Conservation (phyloP, 768 basidiomycete species). For the Suillus clintonianus region DNA sequence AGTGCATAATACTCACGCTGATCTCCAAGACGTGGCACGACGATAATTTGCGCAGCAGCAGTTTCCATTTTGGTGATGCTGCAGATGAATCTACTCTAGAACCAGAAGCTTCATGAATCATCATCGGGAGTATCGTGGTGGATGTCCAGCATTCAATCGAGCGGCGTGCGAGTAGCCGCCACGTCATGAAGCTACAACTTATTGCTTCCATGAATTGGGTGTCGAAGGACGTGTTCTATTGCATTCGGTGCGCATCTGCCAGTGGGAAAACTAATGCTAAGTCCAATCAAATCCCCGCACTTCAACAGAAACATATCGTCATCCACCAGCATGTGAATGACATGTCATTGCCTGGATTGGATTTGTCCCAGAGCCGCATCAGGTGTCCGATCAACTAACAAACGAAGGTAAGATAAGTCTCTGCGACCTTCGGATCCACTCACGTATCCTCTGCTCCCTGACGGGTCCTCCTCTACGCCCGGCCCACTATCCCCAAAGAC, state of each 20-base stretch:
- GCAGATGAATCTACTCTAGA: neutral
- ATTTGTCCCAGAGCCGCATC: neutral
- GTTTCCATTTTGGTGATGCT: neutral
- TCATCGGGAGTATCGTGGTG: neutral
- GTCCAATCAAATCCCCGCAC: neutral
- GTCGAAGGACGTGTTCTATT: neutral
- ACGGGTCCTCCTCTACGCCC: neutral
- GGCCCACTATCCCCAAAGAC: too few relatives aligned
- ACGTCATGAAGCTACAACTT: neutral
- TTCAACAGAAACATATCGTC: neutral
- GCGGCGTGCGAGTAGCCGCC: neutral
- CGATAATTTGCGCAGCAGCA: neutral
- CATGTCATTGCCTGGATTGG: neutral
- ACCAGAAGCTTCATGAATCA: neutral
- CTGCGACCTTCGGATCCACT: neutral
- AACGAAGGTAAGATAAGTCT: neutral
- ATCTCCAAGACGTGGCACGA: neutral
- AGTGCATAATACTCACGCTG: neutral
- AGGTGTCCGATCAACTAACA: neutral
- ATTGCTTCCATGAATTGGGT: neutral
- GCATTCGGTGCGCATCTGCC: neutral
- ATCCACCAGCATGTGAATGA: neutral
- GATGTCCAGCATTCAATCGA: neutral
- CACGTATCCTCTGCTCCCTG: neutral
- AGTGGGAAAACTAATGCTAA: neutral